phyloP scores from a whole-genome alignment of 2,329 filamentous ascomycete species.

The Emericellopsis cladophorae region DNA sequence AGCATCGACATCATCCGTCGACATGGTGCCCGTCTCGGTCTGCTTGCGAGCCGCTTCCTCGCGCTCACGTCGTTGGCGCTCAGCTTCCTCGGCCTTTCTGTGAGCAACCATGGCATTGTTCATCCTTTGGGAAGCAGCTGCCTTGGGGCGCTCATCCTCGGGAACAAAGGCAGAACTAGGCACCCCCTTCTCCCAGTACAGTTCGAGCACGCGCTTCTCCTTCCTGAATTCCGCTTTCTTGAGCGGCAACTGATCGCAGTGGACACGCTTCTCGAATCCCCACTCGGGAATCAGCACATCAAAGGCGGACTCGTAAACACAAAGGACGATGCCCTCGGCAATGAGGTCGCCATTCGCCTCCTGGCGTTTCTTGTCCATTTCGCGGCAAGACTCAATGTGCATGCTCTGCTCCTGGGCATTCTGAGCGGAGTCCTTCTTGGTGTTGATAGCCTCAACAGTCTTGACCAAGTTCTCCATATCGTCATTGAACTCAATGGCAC shows the following conservation, averaged over 20 bases:
- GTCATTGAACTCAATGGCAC: conserved; percentile 73
- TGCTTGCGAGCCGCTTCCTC: conserved; percentile 88
- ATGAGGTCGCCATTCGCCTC: conserved; percentile 85
- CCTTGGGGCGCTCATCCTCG: conserved; percentile 90
- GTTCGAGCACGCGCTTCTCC: conserved; percentile 82
- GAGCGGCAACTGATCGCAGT: conserved; percentile 92
- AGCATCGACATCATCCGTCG: conserved; percentile 86
- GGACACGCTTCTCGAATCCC: conserved; percentile 97
- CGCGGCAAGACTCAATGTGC: conserved; percentile 92
- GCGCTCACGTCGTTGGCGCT: conserved; percentile 69
- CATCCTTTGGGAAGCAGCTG: conserved; percentile 58
- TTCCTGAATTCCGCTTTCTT: conserved; percentile 99
- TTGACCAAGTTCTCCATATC: conserved; percentile 82
- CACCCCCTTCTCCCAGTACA: conserved; percentile 99
- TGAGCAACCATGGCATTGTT: conserved; percentile 65
- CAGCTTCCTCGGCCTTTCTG: conserved; percentile 70
- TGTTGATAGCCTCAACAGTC: conserved; percentile 92
- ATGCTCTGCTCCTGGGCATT: conserved; percentile 98
- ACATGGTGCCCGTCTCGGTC: conserved; percentile 89
- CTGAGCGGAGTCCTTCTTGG: conserved; percentile 96
- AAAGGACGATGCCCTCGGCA: conserved; percentile 89
- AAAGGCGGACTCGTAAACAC: conserved; percentile 96
- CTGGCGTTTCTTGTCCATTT: conserved; percentile 84
- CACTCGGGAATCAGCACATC: conserved; percentile 97
- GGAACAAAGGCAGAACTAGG: conserved; percentile 92